Base-by-base conservation (phyloP, 192 early-diverging fungal genomes). In the Entomortierella chlamydospora region DNA sequence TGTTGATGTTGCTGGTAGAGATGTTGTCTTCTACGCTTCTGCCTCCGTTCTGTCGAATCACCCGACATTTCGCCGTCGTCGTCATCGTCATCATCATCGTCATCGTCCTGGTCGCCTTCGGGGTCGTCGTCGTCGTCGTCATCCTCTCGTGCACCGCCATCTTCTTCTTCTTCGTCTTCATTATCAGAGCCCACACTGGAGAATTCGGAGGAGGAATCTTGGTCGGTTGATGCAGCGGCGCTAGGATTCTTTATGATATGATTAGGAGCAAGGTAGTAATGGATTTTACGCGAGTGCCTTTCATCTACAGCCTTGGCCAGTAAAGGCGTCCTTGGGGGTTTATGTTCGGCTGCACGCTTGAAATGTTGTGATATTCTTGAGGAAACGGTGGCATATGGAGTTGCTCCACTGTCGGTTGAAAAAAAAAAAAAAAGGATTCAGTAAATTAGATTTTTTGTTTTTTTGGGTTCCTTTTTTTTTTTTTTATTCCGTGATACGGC, bases 281-380 rank as follows among this genome's bases (percentile, higher is more conserved):
- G 88, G 34, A 91, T 90, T 65, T 92, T 92, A 54, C 92, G 86
- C 18, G 90, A 86, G 60, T 93, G 88, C 17, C 85, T 81, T 58
- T 90, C 86, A 78, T 93, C 91, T 22, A 90, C 85, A 31, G 87
- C 87, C 45, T 91, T 91, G 20, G 90, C 91, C 0, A 94, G 83
- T 13, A 94, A 77, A 26, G 93, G 91, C 20, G 90, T 85, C 17
- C 93, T 85, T 5, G 92, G 92, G 12, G 92, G 92, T 26, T 86
- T 84, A 73, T 92, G 91, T 49, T 94, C 93, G 26, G 91, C 84
- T 37, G 91, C 90, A 52, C 93, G 90, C 68, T 94, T 93, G 62
- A 95, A 96, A 68, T 96, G 95, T 71, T 96, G 93, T 2, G 93
- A 95, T 72, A 96, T 96, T 41, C 93, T 88, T 41, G 93, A 96